A percentile compares a stretch with the other conserved stretches of the same genome.
Evolutionary conservation across 2,329 filamentous ascomycete genomes (phyloP).

Genomic region (Atkinsonella texensis): DNA sequence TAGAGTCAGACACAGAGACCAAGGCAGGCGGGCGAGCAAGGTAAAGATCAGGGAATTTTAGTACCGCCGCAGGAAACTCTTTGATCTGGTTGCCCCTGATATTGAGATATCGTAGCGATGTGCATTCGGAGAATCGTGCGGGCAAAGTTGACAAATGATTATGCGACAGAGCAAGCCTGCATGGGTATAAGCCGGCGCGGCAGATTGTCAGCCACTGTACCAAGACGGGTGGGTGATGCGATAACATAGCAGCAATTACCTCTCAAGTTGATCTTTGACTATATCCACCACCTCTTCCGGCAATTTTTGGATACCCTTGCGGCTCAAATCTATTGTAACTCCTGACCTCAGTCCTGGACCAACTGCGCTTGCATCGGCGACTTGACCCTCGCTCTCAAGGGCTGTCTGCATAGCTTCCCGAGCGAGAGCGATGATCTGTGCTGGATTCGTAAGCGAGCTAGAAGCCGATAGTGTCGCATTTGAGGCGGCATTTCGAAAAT

Average conservation of each 20-base stretch:
- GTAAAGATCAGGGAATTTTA: conserved; percentile 8
- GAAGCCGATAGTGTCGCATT: conserved; percentile 36
- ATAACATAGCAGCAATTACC: conserved; percentile 30
- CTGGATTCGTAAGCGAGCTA: conserved; percentile 39
- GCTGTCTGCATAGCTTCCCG: conserved; percentile 57
- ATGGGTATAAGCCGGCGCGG: background rate
- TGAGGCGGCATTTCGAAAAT: conserved; percentile 33
- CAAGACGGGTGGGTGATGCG: background rate
- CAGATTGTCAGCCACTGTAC: conserved; percentile 1
- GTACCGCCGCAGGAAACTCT: conserved; percentile 46
- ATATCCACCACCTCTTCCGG: conserved; percentile 65
- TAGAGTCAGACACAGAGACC: conserved; percentile 13
- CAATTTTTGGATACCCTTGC: conserved; percentile 58
- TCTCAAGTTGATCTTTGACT: conserved; percentile 61
- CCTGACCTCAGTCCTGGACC: conserved; percentile 53
- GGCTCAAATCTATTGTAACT: conserved; percentile 67
- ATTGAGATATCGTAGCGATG: conserved; percentile 67
- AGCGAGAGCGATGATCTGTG: conserved; percentile 53
- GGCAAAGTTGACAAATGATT: conserved; percentile 64
- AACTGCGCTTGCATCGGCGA: conserved; percentile 45
- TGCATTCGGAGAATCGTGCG: conserved; percentile 60
- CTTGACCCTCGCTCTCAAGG: conserved; percentile 53
- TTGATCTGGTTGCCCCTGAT: conserved; percentile 64
- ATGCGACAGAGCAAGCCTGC: conserved; percentile 68
- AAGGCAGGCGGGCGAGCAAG: background rate